phyloP scores from a whole-genome alignment of 345 rosid genomes.

The Rhodamnia argentea region DNA sequence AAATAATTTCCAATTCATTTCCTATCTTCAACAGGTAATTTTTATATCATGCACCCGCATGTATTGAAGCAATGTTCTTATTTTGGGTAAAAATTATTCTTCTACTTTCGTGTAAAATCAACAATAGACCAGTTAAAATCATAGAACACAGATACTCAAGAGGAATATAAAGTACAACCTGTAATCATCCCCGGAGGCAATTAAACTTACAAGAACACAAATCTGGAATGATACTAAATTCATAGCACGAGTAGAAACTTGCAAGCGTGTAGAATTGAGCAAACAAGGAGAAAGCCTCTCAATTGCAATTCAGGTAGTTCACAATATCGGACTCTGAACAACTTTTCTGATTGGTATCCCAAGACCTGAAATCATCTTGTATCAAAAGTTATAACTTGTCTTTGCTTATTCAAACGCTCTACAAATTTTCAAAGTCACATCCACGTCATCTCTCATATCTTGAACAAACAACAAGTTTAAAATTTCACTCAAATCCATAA shows the following conservation, averaged over 20 bases:
- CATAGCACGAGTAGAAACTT: background rate
- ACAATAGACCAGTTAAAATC: background rate
- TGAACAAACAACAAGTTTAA: too few relatives aligned
- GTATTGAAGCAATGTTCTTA: background rate
- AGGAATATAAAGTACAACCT: background rate
- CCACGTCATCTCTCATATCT: background rate
- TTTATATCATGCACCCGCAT: background rate
- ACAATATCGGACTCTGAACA: too few relatives aligned
- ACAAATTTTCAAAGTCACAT: background rate
- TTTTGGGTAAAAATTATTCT: background rate
- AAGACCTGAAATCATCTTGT: too few relatives aligned
- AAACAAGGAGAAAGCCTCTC: background rate
- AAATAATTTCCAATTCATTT: background rate
- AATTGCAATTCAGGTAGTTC: too few relatives aligned
- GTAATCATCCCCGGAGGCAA: accelerated
- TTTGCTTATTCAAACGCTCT: background rate
- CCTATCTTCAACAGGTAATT: background rate
- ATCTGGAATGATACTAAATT: background rate
- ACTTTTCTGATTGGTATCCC: too few relatives aligned
- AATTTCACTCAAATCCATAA: too few relatives aligned
- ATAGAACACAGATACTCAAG: background rate
- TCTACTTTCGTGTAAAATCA: background rate
- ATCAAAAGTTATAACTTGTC: too few relatives aligned
- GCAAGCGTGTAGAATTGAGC: background rate
- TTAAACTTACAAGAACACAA: background rate